phyloP scores from a whole-genome alignment of 75 land plant genomes.

The Ceratopteris richardii region DNA sequence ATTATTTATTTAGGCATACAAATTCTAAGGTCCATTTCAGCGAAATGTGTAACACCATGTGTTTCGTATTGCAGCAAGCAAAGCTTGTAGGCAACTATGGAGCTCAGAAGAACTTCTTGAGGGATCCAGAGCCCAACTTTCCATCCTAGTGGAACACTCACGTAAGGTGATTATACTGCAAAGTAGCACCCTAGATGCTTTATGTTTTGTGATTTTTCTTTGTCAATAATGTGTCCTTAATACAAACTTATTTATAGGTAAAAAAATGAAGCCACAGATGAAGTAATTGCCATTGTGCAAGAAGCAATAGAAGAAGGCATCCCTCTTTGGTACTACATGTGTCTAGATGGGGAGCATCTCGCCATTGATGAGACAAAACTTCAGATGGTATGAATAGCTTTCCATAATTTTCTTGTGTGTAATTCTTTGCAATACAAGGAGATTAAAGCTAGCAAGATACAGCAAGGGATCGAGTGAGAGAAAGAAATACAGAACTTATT shows the following conservation, averaged over 20 bases:
- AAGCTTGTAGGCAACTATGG: slow-evolving; percentile 14
- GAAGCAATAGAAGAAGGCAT: slow-evolving; percentile 24
- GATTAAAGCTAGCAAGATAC: too few species aligned
- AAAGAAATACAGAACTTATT: too few species aligned
- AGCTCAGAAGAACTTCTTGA: slow-evolving; percentile 18
- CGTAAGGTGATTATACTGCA: slow-evolving; percentile 9
- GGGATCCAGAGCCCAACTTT: slow-evolving; percentile 18
- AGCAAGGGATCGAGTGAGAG: too few species aligned
- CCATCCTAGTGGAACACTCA: slow-evolving; percentile 8
- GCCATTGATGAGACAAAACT: slow-evolving; percentile 15
- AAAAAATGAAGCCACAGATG: slow-evolving; percentile 12
- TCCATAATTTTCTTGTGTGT: too few species aligned
- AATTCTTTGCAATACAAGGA: too few species aligned
- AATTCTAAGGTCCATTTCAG: too few species aligned
- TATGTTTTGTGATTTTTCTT: too few species aligned
- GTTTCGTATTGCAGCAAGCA: slow-evolving; percentile 26
- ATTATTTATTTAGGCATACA: too few species aligned
- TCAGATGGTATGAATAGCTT: slow-evolving; percentile 10
- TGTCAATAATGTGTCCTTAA: too few species aligned
- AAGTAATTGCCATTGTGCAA: slow-evolving; percentile 10
- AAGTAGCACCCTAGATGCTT: too few species aligned
- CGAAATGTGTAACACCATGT: too few species aligned
- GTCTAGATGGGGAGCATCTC: slow-evolving; percentile 14
- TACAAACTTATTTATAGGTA: slow-evolving; percentile 13
- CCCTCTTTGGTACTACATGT: slow-evolving; percentile 25